Base-by-base conservation (phyloP, 2,329 filamentous ascomycete genomes). In the Beauveria varroae region DNA sequence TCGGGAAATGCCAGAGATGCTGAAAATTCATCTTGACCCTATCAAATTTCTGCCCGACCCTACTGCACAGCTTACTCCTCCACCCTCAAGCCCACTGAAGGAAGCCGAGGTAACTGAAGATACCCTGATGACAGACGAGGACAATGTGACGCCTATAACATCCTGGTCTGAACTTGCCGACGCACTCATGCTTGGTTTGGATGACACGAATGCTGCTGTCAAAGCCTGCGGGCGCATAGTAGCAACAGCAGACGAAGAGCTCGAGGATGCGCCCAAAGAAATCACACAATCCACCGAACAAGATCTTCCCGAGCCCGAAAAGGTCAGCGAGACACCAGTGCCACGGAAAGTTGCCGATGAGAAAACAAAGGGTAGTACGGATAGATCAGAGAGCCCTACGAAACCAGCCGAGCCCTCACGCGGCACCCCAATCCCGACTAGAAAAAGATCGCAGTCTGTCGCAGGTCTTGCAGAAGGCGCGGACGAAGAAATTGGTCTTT, bases 361-460 rank as follows among this genome's bases (percentile, higher is more conserved):
- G 12, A 69, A 69, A 34, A 8, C 34, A 37, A 51, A 53, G 40
- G 62, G 66, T 8, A 50, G 57, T n/a, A 64, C 66, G 1, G 68
- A 69, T 30, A 57, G 47, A 4, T 62, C 66, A 1, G 66, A 68
- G 16, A 67, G 69, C 8, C 56, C 64, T 10, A 50, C 65, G 8
- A 75, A 75, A 43, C 62, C 66, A 40, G 62, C 67, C 2, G 71
- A 72, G 14, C 62, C 67, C 12, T 53, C 64, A 7, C 68, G 71
- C 5, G 76, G 75, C 51, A 66, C 67, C n/a, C 76, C 79, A 2
- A 65, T 75, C 6, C 71, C 76, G 14, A 80, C 78, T 0, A 78
- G 84, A 56, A 87, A 87, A 68, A 78, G 85, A 55, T 87, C 85
- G 2, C 85, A 87, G 63, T 88, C 85, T 12, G 73, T 75, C 34